Percentiles rank a stretch among this genome's conserved stretches.
These are phyloP conservation scores for Tilletia walkeri DNA, from an alignment of 1,284 basidiomycete genomes.

Conservation along the genomic window DNA sequence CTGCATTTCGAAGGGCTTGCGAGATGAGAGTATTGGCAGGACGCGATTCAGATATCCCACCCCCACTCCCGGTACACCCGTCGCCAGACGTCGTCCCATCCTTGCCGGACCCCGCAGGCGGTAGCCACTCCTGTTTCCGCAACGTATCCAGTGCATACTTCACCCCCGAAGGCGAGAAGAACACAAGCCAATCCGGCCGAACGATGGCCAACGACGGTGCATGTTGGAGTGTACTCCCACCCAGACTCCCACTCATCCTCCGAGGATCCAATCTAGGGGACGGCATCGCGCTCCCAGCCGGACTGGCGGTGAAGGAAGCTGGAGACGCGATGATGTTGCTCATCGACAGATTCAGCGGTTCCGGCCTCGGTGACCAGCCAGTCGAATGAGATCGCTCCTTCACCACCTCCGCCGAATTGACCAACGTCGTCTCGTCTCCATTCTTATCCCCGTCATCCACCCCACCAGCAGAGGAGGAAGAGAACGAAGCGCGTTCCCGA, in stretches of 20 bases:
- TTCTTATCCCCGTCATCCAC: not conserved
- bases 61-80: too few species aligned
- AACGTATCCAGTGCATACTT: conserved; percentile 46
- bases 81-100: too few species aligned
- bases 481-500: too few species aligned
- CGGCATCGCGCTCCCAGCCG: conserved; percentile 26
- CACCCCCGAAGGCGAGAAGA: conserved; percentile 53
- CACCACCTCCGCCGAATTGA: too few species aligned
- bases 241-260: conserved; percentile 23
- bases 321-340: conserved; percentile 24
- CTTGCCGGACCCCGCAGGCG: conserved; percentile 19
- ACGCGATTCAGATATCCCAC: too few species aligned
- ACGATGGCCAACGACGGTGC: conserved; percentile 14
- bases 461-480: too few species aligned
- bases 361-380: too few species aligned
- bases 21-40: too few species aligned
- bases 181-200: conserved; percentile 51
- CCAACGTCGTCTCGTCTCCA: not conserved
- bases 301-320: conserved; percentile 25
- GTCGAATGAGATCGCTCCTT: too few species aligned
- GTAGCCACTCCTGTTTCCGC: conserved; percentile 39
- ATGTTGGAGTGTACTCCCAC: conserved; percentile 16
- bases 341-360: too few species aligned
- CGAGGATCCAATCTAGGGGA: conserved; percentile 31
- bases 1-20: too few species aligned